Evolutionary conservation across 768 basidiomycete species (phyloP).

Genomic region (Cantharellus cinnabarinus): DNA sequence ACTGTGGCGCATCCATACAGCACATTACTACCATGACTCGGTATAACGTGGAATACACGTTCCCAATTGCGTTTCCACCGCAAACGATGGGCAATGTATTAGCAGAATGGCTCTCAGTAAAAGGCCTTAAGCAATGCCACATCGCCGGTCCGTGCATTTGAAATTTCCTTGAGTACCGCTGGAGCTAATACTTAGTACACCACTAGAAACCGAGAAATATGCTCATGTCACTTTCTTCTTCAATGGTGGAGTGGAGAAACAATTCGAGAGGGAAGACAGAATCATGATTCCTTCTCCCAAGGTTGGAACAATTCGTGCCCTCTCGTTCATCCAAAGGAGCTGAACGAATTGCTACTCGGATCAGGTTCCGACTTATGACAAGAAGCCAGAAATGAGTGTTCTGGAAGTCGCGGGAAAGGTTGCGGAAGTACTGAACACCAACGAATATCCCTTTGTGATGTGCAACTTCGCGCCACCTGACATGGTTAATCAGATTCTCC

Average conservation of each 20-base stretch:
- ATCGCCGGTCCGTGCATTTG: slow-evolving; percentile 39
- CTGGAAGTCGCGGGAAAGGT: slow-evolving; percentile 81
- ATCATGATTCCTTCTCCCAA: slow-evolving; percentile 83
- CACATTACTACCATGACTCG: slow-evolving; percentile 84
- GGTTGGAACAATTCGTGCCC: neutral
- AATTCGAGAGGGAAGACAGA: slow-evolving; percentile 64
- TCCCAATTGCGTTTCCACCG: slow-evolving; percentile 82
- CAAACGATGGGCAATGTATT: slow-evolving; percentile 86
- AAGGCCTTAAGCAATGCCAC: slow-evolving; percentile 70
- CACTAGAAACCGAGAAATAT: slow-evolving; percentile 84
- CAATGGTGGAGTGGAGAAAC: slow-evolving; percentile 90
- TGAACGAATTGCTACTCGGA: neutral
- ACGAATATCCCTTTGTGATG: slow-evolving; percentile 77
- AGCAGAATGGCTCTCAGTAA: slow-evolving; percentile 70
- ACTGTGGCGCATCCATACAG: slow-evolving; percentile 18
- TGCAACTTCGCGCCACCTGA: slow-evolving; percentile 96
- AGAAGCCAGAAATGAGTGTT: slow-evolving; percentile 76
- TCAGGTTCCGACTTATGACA: slow-evolving; percentile 75
- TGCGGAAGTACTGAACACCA: slow-evolving; percentile 54
- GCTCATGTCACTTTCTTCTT: slow-evolving; percentile 98
- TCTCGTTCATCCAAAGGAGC: neutral
- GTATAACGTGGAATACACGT: slow-evolving; percentile 82
- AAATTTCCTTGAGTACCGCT: neutral
- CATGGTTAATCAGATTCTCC: slow-evolving; percentile 34
- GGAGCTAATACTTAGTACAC: neutral